Evolutionary conservation across 192 early-diverging fungal species (phyloP).

Genomic region (Umbelopsis vinacea): DNA sequence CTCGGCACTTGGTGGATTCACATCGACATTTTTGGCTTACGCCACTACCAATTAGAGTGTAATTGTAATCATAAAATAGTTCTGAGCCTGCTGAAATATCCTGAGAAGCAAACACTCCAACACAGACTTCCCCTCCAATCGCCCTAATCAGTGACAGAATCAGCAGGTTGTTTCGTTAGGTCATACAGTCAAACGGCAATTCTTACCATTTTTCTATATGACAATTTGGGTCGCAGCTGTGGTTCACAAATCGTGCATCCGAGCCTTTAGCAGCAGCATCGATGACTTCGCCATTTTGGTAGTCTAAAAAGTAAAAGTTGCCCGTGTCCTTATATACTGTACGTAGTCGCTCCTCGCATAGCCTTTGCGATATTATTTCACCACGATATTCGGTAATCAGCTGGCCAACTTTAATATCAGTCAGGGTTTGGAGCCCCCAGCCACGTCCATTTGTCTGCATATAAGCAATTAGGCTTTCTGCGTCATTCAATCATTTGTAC

Average conservation of each 20-base stretch:
- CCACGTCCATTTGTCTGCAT: slow-evolving; percentile 66
- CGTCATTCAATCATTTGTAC: neutral
- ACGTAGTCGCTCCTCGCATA: slow-evolving; percentile 74
- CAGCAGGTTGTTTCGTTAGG: neutral
- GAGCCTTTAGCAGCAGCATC: slow-evolving; percentile 81
- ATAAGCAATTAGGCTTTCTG: neutral
- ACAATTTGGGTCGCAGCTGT: slow-evolving; percentile 85
- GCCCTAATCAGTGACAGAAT: slow-evolving; percentile 37
- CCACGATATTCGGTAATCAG: slow-evolving; percentile 85
- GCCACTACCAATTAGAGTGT: slow-evolving; percentile 67
- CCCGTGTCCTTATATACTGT: slow-evolving; percentile 64
- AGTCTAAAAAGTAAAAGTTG: slow-evolving; percentile 84
- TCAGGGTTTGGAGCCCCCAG: slow-evolving; percentile 67
- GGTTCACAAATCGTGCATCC: slow-evolving; percentile 84
- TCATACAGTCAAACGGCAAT: neutral
- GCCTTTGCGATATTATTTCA: slow-evolving; percentile 72
- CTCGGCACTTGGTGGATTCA: slow-evolving; percentile 68
- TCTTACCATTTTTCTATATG: slow-evolving; percentile 88
- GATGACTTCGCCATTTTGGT: slow-evolving; percentile 74
- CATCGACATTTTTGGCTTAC: slow-evolving; percentile 72
- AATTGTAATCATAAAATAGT: slow-evolving; percentile 88
- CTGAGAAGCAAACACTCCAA: slow-evolving; percentile 74
- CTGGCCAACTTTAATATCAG: slow-evolving; percentile 55
- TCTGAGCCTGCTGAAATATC: slow-evolving; percentile 72
- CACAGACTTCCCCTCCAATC: slow-evolving; percentile 69